These are phyloP conservation scores for Aegilops speltoides DNA, from an alignment of 176 grass and related monocot genomes.

Conservation along the genomic window DNA sequence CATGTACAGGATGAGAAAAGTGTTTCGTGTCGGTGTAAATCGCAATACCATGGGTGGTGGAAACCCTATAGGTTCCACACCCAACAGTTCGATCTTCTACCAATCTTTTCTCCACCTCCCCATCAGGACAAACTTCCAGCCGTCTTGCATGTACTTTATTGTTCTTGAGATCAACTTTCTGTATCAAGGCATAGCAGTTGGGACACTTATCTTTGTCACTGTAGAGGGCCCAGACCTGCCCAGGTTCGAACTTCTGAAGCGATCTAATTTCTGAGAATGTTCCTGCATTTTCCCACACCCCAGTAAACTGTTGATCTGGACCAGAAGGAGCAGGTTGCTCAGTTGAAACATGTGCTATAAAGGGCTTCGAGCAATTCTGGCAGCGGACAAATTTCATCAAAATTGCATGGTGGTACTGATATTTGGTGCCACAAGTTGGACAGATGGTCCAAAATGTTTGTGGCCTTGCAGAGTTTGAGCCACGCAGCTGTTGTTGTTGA, in stretches of 20 bases:
- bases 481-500: not conserved
- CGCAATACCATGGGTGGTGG: not conserved
- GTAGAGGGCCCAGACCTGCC: conserved; percentile 81
- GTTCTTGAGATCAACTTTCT: conserved; percentile 37
- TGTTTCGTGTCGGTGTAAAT: conserved; percentile 29
- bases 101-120: conserved; percentile 54
- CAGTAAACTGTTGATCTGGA: conserved; percentile 26
- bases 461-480: conserved; percentile 13
- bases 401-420: conserved; percentile 69
- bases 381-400: conserved; percentile 70
- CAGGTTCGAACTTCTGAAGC: conserved; percentile 46
- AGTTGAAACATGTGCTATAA: conserved; percentile 62
- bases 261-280: conserved; percentile 47
- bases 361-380: conserved; percentile 85
- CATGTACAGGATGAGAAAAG: conserved; percentile 64
- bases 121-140: conserved; percentile 52
- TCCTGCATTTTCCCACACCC: conserved; percentile 30
- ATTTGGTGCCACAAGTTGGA: conserved; percentile 66
- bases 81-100: conserved; percentile 37
- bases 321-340: conserved; percentile 41
- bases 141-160: conserved; percentile 49
- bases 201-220: conserved; percentile 68
- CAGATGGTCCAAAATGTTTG: conserved; percentile 90
- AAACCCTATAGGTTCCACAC: conserved; percentile 54
- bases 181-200: conserved; percentile 67